These are phyloP conservation scores for Nitzschia sp. DNA, from an alignment of 108 stramenopile species.

Conservation along the genomic window DNA sequence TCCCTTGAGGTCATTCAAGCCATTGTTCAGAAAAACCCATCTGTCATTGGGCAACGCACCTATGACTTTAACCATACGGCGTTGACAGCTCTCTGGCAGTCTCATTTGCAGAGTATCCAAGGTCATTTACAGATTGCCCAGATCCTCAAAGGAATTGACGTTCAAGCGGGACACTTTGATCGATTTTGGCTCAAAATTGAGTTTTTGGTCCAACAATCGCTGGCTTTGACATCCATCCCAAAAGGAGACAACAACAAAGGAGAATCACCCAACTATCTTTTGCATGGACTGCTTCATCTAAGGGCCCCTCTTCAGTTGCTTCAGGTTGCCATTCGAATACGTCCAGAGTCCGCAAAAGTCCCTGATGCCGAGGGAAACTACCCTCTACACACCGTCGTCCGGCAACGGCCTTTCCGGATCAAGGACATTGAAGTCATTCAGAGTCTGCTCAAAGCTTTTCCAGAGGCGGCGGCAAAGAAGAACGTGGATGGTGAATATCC, in stretches of 20 bases:
- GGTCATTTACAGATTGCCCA: slow-evolving; percentile 31
- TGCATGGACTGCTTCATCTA: slow-evolving; percentile 33
- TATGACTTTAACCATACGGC: slow-evolving; percentile 36
- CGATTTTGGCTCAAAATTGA: slow-evolving; percentile 44
- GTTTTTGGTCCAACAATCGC: slow-evolving; percentile 27
- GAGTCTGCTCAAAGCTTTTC: slow-evolving; percentile 23
- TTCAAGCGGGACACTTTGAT: slow-evolving; percentile 28
- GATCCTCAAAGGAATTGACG: slow-evolving; percentile 28
- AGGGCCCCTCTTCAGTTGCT: slow-evolving; percentile 30
- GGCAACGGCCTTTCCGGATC: slow-evolving; percentile 37
- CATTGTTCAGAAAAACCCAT: slow-evolving; percentile 31
- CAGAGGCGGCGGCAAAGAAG: slow-evolving; percentile 32
- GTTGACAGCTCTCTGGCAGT: slow-evolving; percentile 37
- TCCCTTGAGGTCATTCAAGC: slow-evolving; percentile 25
- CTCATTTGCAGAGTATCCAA: slow-evolving; percentile 43
- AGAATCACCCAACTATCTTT: slow-evolving; percentile 13
- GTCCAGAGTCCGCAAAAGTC: slow-evolving; percentile 32
- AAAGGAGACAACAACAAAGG: slow-evolving; percentile 1
- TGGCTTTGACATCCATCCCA: slow-evolving; percentile 9
- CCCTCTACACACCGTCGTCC: slow-evolving; percentile 33
- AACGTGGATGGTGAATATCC: slow-evolving; percentile 34
- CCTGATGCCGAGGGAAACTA: slow-evolving; percentile 37
- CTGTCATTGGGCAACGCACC: slow-evolving; percentile 17
- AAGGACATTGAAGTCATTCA: slow-evolving; percentile 37
- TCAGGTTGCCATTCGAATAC: slow-evolving; percentile 30